Conservation (phyloP, 257 asterid genomes). For the Gentiana macrophylla region DNA sequence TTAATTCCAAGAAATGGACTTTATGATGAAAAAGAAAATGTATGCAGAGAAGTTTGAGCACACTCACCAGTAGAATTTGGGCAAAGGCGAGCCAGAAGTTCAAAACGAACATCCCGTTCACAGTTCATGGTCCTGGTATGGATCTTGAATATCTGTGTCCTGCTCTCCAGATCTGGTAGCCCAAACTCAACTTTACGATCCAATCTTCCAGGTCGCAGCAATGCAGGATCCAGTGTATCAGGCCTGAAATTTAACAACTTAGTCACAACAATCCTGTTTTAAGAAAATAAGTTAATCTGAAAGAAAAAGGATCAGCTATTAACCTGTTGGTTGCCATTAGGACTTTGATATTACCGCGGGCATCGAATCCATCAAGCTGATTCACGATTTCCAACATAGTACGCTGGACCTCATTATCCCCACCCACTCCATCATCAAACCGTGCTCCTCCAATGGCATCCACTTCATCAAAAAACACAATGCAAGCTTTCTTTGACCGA, state of each 20-base stretch:
- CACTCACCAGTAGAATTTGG: constrained; percentile 84
- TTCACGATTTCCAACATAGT: constrained; percentile 98
- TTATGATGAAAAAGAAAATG: background rate
- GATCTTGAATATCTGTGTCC: constrained; percentile 72
- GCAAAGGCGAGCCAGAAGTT: constrained; percentile 85
- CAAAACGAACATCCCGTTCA: constrained; percentile 69
- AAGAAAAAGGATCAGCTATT: background rate
- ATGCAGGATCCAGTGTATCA: constrained; percentile 93
- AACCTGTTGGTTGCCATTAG: constrained; percentile 98
- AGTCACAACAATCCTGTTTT: background rate
- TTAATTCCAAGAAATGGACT: background rate
- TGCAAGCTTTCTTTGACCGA: constrained; percentile 96
- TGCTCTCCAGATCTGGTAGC: constrained; percentile 78
- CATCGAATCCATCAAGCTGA: constrained; percentile 98
- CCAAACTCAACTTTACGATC: constrained; percentile 98
- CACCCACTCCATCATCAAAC: constrained; percentile 96
- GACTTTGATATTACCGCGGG: constrained; percentile 96
- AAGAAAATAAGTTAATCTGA: background rate
- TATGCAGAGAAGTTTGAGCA: background rate
- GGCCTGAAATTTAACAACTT: constrained; percentile 41
- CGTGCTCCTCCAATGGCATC: constrained; percentile 99
- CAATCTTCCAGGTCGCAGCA: constrained; percentile 84
- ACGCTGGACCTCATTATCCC: constrained; percentile 97
- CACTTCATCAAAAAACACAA: constrained; percentile 90
- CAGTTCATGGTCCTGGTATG: constrained; percentile 84